Evolutionary conservation across 768 basidiomycete species (phyloP), one percentile per base, ranked within the genome.

Genomic region (Russula olivacea): DNA sequence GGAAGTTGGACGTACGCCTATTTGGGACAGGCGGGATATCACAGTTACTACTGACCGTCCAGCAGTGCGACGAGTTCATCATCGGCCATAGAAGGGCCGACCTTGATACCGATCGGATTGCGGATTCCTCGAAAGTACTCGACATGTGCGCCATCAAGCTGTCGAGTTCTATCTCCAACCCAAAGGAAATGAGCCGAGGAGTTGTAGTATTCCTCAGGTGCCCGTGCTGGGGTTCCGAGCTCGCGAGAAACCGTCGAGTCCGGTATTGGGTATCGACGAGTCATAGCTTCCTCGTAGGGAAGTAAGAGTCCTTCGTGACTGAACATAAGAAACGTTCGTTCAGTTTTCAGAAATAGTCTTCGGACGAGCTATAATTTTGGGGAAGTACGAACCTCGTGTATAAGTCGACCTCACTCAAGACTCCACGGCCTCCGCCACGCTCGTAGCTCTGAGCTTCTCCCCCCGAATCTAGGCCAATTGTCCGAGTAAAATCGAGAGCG

Each of bases 121-220:
- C 91, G 79, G 58, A 97, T 88, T 8, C 93, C 93, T 60, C 91
- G 79, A 76, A 95, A 95, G 74, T 94, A 94, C 76, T 98, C 96
- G 36, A 98, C 87, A 72, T 99, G 97, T 4, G 94, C 97, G 8
- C 94, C 93, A 51, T 85, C 83, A 0, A 98, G 78, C 74, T 96
- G 92, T 45, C 96, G 79, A 5, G 96, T 99, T 56, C 96, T 84
- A 75, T 99, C 97, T 0, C 96, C 96, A 58, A 99, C 91, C 96
- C 96, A 99, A 55, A 98, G 74, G 75, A 97, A 96, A 73, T 95
- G 94, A 9, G 93, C 91, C 3, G 92, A 91, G 17, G 91, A 89
- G 72, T 98, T 96, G 76, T 96, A 98, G 72, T 81, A 82, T 41
- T 80, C 84, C 49, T 74, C 77, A 8, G 38, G 64, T 34, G 52